A percentile compares a stretch with the other conserved stretches of the same genome.
Conservation (phyloP, 208 protist species). For the Acanthamoeba healyi region DNA sequence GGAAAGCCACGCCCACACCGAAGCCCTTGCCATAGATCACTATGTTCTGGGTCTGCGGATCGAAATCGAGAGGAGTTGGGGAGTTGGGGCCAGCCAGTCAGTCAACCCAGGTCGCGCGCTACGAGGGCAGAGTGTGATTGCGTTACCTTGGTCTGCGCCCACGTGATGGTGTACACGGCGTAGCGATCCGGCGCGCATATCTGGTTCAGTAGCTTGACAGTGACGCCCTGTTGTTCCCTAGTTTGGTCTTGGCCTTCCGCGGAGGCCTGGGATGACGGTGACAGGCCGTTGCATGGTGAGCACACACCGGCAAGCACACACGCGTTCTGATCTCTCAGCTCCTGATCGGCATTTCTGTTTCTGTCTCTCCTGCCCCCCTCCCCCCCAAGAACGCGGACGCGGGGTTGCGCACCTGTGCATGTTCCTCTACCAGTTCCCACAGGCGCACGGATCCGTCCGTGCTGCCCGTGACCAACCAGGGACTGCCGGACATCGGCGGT, state of each 20-base stretch:
- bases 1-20: neutral
- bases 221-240: no score
- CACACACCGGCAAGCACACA: no score
- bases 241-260: neutral
- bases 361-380: no score
- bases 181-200: constrained; percentile 10
- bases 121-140: no score
- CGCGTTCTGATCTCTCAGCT: no score
- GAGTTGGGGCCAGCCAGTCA: neutral
- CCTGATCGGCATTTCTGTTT: no score
- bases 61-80: neutral
- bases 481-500: neutral
- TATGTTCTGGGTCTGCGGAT: neutral
- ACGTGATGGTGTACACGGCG: neutral
- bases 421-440: constrained; percentile 9
- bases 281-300: neutral
- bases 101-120: no score
- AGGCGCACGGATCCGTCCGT: constrained; percentile 15
- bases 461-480: constrained; percentile 24
- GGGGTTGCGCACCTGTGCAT: constrained; percentile 9
- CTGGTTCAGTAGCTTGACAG: neutral
- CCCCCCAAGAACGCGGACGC: no score
- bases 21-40: constrained; percentile 47
- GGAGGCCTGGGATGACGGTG: neutral
- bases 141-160: constrained; percentile 18